phyloP scores from a whole-genome alignment of 805 yeast species.

The Wickerhamomyces silvicola region DNA sequence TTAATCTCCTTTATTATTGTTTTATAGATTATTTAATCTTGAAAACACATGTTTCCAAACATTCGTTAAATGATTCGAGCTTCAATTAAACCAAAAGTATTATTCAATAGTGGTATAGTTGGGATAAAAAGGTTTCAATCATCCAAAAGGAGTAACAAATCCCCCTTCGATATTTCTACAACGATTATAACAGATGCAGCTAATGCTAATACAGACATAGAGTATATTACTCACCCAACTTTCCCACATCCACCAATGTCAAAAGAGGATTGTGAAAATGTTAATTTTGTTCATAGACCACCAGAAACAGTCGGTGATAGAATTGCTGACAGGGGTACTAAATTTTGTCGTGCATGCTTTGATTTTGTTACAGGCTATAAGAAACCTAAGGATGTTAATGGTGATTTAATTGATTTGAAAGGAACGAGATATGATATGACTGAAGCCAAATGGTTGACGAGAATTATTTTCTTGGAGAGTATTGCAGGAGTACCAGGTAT shows the following conservation, averaged over 20 bases:
- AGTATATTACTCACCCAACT: conserved; percentile 21
- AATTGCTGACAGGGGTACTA: conserved; percentile 43
- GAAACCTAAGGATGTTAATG: conserved; percentile 40
- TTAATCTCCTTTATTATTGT: no score
- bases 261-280: conserved; percentile 30
- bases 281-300: conserved; percentile 45
- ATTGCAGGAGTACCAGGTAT: conserved; percentile 80
- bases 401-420: conserved; percentile 24
- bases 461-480: conserved; percentile 59
- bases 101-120: no score
- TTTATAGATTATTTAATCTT: no score
- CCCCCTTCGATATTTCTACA: neutral
- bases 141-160: neutral
- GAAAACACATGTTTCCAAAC: no score
- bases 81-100: no score
- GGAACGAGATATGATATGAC: conserved; percentile 46
- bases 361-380: conserved; percentile 61
- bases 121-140: neutral
- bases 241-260: conserved; percentile 40
- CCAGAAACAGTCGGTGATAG: conserved; percentile 44
- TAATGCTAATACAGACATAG: neutral
- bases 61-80: no score
- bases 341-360: conserved; percentile 41
- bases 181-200: neutral
- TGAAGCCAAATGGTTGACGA: conserved; percentile 54